phyloP scores from a whole-genome alignment of 2,329 filamentous ascomycete genomes.

The Aaosphaeria arxii region DNA sequence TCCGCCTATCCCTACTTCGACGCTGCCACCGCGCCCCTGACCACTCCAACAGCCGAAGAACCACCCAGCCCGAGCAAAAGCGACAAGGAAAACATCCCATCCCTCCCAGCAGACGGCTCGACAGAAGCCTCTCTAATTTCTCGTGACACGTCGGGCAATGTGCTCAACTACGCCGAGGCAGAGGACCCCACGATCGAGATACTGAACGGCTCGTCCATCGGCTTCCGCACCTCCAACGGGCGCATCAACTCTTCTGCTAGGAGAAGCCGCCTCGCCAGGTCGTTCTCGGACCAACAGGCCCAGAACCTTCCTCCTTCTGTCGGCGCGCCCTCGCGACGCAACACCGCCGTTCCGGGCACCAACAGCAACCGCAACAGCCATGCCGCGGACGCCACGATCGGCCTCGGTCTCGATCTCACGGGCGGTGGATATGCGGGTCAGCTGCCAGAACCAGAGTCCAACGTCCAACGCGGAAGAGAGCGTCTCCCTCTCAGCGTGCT shows the following conservation, averaged over 20 bases:
- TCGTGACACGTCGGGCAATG: constrained; percentile 17
- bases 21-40: constrained; percentile 3
- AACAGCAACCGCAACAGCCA: background rate
- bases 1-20: constrained; percentile 28
- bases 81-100: background rate
- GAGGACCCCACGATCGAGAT: constrained; percentile 17
- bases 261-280: constrained; percentile 4
- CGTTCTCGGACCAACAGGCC: background rate
- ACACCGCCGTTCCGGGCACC: background rate
- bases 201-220: constrained; percentile 15
- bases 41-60: background rate
- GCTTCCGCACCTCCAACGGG: constrained; percentile 10
- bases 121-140: constrained; percentile 4
- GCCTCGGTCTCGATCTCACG: background rate
- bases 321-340: background rate
- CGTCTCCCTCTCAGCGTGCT: constrained; percentile 9
- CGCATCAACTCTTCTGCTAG: constrained; percentile 5
- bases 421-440: background rate
- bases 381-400: background rate
- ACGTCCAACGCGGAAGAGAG: no score
- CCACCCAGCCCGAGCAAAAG: background rate
- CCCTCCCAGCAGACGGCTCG: background rate
- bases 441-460: no score
- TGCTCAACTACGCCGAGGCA: constrained; percentile 16
- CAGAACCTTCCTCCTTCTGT: background rate